A percentile compares a stretch with the other conserved stretches of the same genome.
Conservation (phyloP, 1,139 yeast genomes). For the Diutina rugosa region DNA sequence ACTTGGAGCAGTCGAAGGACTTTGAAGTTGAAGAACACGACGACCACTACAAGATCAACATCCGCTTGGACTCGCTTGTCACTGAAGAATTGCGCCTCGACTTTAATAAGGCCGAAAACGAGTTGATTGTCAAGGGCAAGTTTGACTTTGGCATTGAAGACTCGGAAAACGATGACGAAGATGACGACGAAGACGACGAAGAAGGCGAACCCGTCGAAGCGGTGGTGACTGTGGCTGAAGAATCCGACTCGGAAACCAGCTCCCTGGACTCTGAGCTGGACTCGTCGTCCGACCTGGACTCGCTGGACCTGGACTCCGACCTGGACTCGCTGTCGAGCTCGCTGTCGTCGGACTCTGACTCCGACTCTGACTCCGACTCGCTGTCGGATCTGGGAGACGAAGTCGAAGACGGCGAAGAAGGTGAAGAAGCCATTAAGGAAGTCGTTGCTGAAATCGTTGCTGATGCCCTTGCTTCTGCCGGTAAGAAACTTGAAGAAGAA, state of each 20-base stretch:
- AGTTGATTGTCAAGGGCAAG: slow-evolving; percentile 29
- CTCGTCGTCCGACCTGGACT: slow-evolving; percentile 6
- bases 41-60: slow-evolving; percentile 27
- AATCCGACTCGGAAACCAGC: slow-evolving; percentile 4
- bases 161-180: slow-evolving; percentile 9
- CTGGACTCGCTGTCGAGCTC: slow-evolving; percentile 4
- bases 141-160: slow-evolving; percentile 19
- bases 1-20: slow-evolving; percentile 31
- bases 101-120: slow-evolving; percentile 30
- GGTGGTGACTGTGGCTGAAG: slow-evolving; percentile 5
- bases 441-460: background rate
- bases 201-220: slow-evolving; percentile 7
- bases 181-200: slow-evolving; percentile 9
- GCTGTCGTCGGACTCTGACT: background rate
- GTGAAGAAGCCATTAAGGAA: background rate
- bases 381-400: background rate
- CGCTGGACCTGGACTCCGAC: slow-evolving; percentile 5
- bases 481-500: background rate
- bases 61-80: slow-evolving; percentile 32
- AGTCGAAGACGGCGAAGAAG: background rate
- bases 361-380: background rate
- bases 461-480: background rate
- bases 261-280: slow-evolving; percentile 8
- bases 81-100: slow-evolving; percentile 31
- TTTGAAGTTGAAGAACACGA: slow-evolving; percentile 30